Conservation (phyloP, 208 protist genomes). For the Wallacemonas collosoma region DNA sequence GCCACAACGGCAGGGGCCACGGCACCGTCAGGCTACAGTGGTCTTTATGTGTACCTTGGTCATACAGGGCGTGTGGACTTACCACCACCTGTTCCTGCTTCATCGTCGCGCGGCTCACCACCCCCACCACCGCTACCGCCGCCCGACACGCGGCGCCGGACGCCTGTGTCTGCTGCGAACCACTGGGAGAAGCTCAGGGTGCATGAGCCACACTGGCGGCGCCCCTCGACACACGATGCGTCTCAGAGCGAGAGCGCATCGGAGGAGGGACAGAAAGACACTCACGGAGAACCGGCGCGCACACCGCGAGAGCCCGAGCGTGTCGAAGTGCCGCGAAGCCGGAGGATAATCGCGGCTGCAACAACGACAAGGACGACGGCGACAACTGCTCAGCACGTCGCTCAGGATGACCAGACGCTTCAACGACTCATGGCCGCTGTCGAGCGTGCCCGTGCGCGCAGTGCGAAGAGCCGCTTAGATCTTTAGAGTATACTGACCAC, state of each 20-base stretch:
- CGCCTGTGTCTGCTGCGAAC: neutral
- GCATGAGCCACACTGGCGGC: neutral
- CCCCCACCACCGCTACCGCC: neutral
- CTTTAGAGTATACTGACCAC: slow-evolving; percentile 2
- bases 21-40: neutral
- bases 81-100: neutral
- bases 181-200: slow-evolving; percentile 6
- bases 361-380: neutral
- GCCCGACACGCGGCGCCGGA: neutral
- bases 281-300: neutral
- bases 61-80: slow-evolving; percentile 5
- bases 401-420: slow-evolving; percentile 8
- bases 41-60: slow-evolving; percentile 1
- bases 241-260: neutral
- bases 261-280: neutral
- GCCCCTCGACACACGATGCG: slow-evolving; percentile 1
- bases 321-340: too few species aligned
- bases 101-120: neutral
- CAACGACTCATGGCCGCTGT: slow-evolving; percentile 10
- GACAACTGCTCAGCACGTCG: neutral
- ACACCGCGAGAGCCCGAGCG: too few species aligned
- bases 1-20: neutral
- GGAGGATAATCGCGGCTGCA: neutral
- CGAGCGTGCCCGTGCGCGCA: slow-evolving; percentile 15
- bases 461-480: slow-evolving; percentile 2